Conservation (phyloP, 805 yeast species). For the Komagataella pastoris region DNA sequence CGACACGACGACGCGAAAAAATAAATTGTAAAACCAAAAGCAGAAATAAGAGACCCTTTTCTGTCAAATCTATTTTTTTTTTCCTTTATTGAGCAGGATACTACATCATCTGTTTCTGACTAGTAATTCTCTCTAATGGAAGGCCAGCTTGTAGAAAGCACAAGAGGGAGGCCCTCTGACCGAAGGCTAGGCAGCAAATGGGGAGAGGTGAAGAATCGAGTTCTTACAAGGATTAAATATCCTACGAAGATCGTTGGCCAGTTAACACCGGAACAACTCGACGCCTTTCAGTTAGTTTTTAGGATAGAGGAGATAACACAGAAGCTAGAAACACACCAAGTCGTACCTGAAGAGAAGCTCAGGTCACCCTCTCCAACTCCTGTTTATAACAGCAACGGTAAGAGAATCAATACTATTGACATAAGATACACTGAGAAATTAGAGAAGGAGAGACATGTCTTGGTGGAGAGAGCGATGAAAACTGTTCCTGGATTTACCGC, state of each 20-base stretch:
- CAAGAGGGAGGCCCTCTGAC: background rate
- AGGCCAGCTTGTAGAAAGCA: background rate
- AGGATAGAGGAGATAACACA: conserved; percentile 73
- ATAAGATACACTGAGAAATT: conserved; percentile 42
- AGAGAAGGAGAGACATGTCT: conserved; percentile 67
- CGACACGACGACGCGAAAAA: background rate
- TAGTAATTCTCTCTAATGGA: background rate
- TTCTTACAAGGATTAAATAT: background rate
- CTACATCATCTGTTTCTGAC: background rate
- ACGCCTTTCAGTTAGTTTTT: conserved; percentile 53
- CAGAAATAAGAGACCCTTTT: background rate
- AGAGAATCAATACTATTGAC: conserved; percentile 77
- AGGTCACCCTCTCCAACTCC: conserved; percentile 90
- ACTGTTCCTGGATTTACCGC: conserved; percentile 67
- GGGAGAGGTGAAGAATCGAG: background rate
- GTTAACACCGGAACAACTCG: conserved; percentile 67
- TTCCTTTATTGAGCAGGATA: background rate
- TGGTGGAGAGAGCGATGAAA: conserved; percentile 65
- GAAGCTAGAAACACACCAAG: conserved; percentile 35
- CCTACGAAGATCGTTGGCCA: conserved; percentile 7
- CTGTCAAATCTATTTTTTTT: background rate
- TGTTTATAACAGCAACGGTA: conserved; percentile 70
- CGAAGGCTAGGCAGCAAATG: background rate
- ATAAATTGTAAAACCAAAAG: background rate
- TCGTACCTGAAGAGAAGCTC: conserved; percentile 32